Conservation (phyloP, 2,329 filamentous ascomycete species). For the Atkinsonella hypoxylon region DNA sequence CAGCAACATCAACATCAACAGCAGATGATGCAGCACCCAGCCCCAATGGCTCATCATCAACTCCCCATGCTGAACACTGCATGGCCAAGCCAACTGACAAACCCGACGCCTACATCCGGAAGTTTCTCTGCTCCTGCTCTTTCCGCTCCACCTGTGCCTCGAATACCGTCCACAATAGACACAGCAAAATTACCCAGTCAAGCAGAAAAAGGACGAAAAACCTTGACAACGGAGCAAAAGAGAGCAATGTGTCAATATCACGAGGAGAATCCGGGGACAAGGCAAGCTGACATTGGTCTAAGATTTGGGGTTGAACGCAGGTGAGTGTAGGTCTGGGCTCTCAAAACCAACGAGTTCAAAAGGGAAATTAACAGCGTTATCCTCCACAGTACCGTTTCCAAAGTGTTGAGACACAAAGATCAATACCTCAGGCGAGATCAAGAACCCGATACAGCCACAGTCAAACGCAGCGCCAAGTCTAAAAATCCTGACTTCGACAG, state of each 20-base stretch:
- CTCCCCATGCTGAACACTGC: conserved; percentile 59
- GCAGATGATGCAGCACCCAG: conserved; percentile 20
- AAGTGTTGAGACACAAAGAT: conserved; percentile 87
- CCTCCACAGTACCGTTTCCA: conserved; percentile 77
- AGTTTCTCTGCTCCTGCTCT: conserved; percentile 49
- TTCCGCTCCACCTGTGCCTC: conserved; percentile 44
- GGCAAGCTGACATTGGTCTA: conserved; percentile 92
- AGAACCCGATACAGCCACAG: conserved; percentile 43
- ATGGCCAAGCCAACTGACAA: conserved; percentile 77
- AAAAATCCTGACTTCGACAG: conserved; percentile 87
- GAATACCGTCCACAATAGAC: conserved; percentile 30
- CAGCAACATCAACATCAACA: conserved; percentile 12
- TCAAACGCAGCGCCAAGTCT: conserved; percentile 64
- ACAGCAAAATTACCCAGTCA: conserved; percentile 20
- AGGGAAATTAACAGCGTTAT: background rate
- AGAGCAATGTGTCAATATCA: conserved; percentile 90
- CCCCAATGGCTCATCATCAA: conserved; percentile 42
- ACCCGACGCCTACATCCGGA: conserved; percentile 41
- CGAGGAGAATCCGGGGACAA: conserved; percentile 77
- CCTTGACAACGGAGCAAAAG: conserved; percentile 81
- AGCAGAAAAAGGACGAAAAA: conserved; percentile 62
- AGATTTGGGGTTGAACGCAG: conserved; percentile 96
- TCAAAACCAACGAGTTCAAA: background rate
- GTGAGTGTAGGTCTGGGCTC: conserved; percentile 36
- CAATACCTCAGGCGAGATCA: conserved; percentile 82